Evolutionary conservation across 2,329 filamentous ascomycete genomes (phyloP).

Genomic region (Fonsecaea multimorphosa): DNA sequence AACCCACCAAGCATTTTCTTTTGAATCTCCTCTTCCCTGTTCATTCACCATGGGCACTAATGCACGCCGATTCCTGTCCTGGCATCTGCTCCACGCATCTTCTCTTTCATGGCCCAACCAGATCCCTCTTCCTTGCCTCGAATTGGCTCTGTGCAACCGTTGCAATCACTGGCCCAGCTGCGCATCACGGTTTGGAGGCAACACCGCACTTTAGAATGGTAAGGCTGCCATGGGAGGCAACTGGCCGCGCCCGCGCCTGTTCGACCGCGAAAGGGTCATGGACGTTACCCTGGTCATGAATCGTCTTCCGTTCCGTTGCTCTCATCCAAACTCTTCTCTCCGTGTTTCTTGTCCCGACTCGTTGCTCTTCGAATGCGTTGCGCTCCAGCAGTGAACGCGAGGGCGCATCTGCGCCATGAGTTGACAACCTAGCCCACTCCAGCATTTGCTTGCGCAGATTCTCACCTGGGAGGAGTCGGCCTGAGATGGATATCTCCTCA

Average conservation of each 20-base stretch:
- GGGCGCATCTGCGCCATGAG: slow-evolving; percentile 11
- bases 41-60: slow-evolving; percentile 21
- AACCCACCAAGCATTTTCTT: slow-evolving; percentile 15
- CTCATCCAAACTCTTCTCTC: not conserved
- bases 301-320: not conserved
- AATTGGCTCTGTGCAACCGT: slow-evolving; percentile 29
- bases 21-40: slow-evolving; percentile 1
- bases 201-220: slow-evolving; percentile 8
- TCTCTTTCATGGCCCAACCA: slow-evolving; percentile 19
- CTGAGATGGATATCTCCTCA: slow-evolving; percentile 33
- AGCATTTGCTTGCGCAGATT: not conserved
- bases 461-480: not conserved
- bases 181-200: slow-evolving; percentile 15
- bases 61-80: slow-evolving; percentile 23
- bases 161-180: slow-evolving; percentile 18
- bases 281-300: not conserved
- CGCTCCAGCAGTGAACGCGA: not conserved
- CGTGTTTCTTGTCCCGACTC: not conserved
- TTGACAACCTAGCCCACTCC: slow-evolving; percentile 14
- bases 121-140: slow-evolving; percentile 9
- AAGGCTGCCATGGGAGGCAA: slow-evolving; percentile 22
- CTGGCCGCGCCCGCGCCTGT: slow-evolving; percentile 1
- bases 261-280: not conserved
- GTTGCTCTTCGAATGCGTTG: not conserved
- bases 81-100: slow-evolving; percentile 9